Evolutionary conservation across 306 rosid species (phyloP).

Genomic region (Dalbergia cultrata): DNA sequence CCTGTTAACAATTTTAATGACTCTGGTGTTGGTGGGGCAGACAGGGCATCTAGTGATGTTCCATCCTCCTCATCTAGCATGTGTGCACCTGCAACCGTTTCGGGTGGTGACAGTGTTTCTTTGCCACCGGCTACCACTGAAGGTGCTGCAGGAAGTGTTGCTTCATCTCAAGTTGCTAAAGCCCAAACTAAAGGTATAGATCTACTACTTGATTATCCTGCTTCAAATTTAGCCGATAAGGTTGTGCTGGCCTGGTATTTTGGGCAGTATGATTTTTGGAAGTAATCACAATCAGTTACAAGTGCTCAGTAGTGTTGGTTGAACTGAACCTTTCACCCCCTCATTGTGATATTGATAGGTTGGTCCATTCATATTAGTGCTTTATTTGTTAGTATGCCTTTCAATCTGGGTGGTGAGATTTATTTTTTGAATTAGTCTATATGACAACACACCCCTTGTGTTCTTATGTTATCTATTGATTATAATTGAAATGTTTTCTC

Average conservation of each 20-base stretch:
- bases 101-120: conserved; percentile 54
- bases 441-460: conserved; percentile 4
- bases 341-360: neutral
- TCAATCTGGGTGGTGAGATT: conserved; percentile 8
- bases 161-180: conserved; percentile 66
- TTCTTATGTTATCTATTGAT: conserved; percentile 17
- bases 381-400: conserved; percentile 27
- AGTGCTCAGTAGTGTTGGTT: conserved; percentile 40
- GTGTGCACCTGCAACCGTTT: conserved; percentile 61
- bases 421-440: conserved; percentile 24
- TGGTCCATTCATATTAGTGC: neutral
- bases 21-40: conserved; percentile 52
- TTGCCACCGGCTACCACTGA: conserved; percentile 52
- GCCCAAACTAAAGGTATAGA: conserved; percentile 79
- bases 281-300: neutral
- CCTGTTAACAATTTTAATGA: conserved; percentile 40
- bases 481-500: neutral
- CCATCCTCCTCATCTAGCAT: conserved; percentile 61
- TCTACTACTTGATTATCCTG: conserved; percentile 28
- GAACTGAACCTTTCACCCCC: conserved; percentile 21
- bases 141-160: conserved; percentile 45
- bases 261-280: neutral
- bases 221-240: conserved; percentile 31
- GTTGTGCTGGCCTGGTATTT: conserved; percentile 15
- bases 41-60: conserved; percentile 55